These are phyloP conservation scores for Zangia roseola DNA, from an alignment of 768 basidiomycete species.

Conservation along the genomic window DNA sequence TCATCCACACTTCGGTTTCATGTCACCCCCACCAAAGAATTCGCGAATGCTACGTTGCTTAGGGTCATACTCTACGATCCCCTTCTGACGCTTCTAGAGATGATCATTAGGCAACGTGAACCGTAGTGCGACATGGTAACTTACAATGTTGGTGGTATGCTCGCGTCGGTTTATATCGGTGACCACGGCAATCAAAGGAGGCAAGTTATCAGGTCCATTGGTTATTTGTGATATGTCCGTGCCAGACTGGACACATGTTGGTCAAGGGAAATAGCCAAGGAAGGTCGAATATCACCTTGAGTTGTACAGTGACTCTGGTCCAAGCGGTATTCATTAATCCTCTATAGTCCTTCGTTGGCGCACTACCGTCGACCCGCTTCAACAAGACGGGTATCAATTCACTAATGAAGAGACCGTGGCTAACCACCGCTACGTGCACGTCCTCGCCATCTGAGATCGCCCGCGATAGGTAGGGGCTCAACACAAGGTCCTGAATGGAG, in stretches of 20 bases:
- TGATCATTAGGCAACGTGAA: slow-evolving; percentile 16
- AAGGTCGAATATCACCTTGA: slow-evolving; percentile 38
- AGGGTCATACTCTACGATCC: slow-evolving; percentile 77
- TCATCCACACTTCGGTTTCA: slow-evolving; percentile 24
- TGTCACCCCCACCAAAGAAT: slow-evolving; percentile 55
- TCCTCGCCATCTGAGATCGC: slow-evolving; percentile 39
- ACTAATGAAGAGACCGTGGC: slow-evolving; percentile 71
- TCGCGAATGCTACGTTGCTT: slow-evolving; percentile 72
- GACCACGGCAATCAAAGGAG: slow-evolving; percentile 43
- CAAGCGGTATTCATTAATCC: slow-evolving; percentile 71
- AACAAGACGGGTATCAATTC: slow-evolving; percentile 56
- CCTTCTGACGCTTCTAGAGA: slow-evolving; percentile 62
- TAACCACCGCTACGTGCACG: slow-evolving; percentile 63
- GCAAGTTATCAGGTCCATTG: slow-evolving; percentile 21
- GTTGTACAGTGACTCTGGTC: slow-evolving; percentile 53
- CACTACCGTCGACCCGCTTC: slow-evolving; percentile 37
- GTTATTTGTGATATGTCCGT: slow-evolving; percentile 20
- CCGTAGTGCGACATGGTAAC: slow-evolving; percentile 21
- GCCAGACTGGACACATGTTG: slow-evolving; percentile 28
- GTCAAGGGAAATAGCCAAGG: background rate
- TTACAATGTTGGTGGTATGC: slow-evolving; percentile 57
- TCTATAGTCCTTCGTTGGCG: slow-evolving; percentile 33
- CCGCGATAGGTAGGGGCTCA: slow-evolving; percentile 49
- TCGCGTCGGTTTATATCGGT: slow-evolving; percentile 54
- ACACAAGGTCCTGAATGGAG: slow-evolving; percentile 49